Conservation (phyloP, 2,329 filamentous ascomycete genomes). For the Hysterium pulicare region DNA sequence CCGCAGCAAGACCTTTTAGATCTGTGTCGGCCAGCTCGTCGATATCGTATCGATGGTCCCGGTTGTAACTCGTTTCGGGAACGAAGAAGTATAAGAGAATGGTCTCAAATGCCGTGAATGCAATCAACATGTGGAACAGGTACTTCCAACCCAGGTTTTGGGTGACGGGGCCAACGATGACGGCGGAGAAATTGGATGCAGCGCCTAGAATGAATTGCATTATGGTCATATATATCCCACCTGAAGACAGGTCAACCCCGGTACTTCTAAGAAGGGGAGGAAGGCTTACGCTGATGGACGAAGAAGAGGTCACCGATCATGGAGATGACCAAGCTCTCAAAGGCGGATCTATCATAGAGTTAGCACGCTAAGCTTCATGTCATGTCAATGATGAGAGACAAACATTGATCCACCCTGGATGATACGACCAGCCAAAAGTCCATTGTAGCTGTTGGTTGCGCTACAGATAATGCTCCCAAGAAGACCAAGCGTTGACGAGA, state of each 20-base stretch:
- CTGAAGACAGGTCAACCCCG: no score
- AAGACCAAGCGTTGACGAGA: slow-evolving; percentile 28
- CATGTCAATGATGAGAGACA: no score
- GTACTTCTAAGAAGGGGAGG: no score
- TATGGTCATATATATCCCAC: slow-evolving; percentile 29
- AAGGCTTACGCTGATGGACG: slow-evolving; percentile 37
- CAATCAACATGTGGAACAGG: slow-evolving; percentile 48
- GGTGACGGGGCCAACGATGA: slow-evolving; percentile 35
- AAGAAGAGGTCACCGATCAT: slow-evolving; percentile 37
- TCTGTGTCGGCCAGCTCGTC: slow-evolving; percentile 7
- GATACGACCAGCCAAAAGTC: slow-evolving; percentile 29
- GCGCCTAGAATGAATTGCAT: slow-evolving; percentile 36
- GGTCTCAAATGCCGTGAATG: slow-evolving; percentile 44
- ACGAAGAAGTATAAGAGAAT: slow-evolving; percentile 48
- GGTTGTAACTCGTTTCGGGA: slow-evolving; percentile 50
- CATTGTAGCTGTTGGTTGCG: slow-evolving; percentile 25
- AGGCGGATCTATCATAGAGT: slow-evolving; percentile 28
- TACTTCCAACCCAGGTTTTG: slow-evolving; percentile 36
- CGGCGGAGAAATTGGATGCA: slow-evolving; percentile 34
- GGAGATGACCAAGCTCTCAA: slow-evolving; percentile 33
- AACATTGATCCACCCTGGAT: slow-evolving; percentile 29
- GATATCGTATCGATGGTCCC: slow-evolving; percentile 29
- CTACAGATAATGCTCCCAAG: slow-evolving; percentile 27
- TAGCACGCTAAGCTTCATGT: no score
- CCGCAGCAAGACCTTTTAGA: slow-evolving; percentile 6